phyloP scores from a whole-genome alignment of 331 rosid genomes.

The Rhamnella rubrinervis region DNA sequence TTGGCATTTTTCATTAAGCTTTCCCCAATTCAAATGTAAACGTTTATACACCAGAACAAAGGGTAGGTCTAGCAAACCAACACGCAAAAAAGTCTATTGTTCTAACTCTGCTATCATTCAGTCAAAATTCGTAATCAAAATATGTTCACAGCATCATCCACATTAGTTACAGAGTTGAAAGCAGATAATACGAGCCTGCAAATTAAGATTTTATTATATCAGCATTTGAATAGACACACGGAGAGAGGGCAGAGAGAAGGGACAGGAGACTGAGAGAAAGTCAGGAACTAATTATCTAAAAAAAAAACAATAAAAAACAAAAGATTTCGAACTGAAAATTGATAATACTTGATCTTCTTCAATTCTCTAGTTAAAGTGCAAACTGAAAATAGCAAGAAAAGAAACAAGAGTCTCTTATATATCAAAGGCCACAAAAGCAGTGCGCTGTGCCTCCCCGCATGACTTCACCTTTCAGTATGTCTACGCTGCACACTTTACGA shows the following conservation, averaged over 20 bases:
- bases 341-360: background rate
- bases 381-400: background rate
- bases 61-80: too few relatives aligned
- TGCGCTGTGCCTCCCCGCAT: too few relatives aligned
- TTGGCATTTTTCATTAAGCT: too few relatives aligned
- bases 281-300: too few relatives aligned
- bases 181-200: slow-evolving; percentile 81
- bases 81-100: too few relatives aligned
- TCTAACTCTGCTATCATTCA: slow-evolving; percentile 21
- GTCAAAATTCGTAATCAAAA: slow-evolving; percentile 33
- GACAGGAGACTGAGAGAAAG: background rate
- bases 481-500: too few relatives aligned
- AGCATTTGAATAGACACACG: slow-evolving; percentile 9
- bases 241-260: background rate
- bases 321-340: background rate
- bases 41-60: too few relatives aligned
- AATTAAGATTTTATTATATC: slow-evolving; percentile 16
- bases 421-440: too few relatives aligned
- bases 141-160: slow-evolving; percentile 48
- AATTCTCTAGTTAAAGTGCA: background rate
- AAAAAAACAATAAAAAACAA: background rate
- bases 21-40: too few relatives aligned
- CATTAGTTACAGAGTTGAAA: slow-evolving; percentile 57
- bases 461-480: too few relatives aligned
- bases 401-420: too few relatives aligned